phyloP scores from a whole-genome alignment of 768 basidiomycete genomes.

The Rhizopogon rudus region DNA sequence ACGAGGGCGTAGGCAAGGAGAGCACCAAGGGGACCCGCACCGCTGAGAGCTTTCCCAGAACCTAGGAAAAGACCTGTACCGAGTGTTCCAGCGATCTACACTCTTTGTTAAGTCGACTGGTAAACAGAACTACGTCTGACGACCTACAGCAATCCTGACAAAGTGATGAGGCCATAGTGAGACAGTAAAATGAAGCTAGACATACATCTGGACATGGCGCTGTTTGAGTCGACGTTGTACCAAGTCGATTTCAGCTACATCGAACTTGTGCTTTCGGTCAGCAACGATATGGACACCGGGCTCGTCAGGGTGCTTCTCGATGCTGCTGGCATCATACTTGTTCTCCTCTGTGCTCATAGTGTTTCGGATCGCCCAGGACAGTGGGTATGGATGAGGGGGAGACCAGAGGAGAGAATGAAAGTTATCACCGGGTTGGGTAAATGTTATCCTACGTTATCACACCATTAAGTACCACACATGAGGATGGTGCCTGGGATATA shows the following conservation, averaged over 20 bases:
- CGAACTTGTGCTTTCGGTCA: constrained; percentile 38
- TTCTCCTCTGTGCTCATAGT: not conserved
- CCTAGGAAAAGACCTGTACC: constrained; percentile 74
- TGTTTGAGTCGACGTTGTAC: constrained; percentile 73
- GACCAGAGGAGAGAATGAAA: not conserved
- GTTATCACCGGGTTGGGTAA: not conserved
- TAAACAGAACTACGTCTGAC: not conserved
- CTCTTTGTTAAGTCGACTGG: not conserved
- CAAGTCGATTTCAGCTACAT: constrained; percentile 59
- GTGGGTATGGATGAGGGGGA: not conserved
- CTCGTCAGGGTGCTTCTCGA: constrained; percentile 6
- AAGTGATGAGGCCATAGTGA: not conserved
- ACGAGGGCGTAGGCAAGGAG: constrained; percentile 60
- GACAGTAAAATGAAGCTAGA: constrained; percentile 3
- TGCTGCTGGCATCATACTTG: not conserved
- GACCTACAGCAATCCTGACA: constrained; percentile 57
- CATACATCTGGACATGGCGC: constrained; percentile 76
- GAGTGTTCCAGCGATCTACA: constrained; percentile 67
- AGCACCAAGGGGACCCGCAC: constrained; percentile 64
- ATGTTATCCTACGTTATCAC: not conserved
- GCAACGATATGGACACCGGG: constrained; percentile 3
- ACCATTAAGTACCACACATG: not conserved
- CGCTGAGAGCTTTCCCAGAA: constrained; percentile 54
- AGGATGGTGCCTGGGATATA: not conserved
- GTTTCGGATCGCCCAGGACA: not conserved